Evolutionary conservation across 441 rosid genomes (phyloP), one percentile per base, ranked within the genome.

Genomic region (Aleurites moluccanus): DNA sequence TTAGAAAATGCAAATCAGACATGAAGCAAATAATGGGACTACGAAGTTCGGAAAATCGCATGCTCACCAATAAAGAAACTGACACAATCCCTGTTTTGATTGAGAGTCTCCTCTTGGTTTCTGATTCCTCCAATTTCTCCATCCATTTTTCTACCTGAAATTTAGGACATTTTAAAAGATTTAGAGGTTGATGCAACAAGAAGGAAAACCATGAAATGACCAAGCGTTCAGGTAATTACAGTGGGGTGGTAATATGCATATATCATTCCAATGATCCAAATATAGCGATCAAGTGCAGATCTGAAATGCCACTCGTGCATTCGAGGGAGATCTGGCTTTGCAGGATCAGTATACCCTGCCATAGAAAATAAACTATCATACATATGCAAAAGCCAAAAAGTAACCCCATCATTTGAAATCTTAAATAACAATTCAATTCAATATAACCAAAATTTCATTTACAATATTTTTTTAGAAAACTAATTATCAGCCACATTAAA

Each of bases 281-380:
- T 90, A 77, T 93, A 93, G 79, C 98, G 99, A 82, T 96, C 98
- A 72, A 96, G 98, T 80, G 98, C 98, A 15, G 98, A 94, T 91
- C 99, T 91, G 84, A 96, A 96, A 78, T 94, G 95, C 98, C 99
- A 96, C 79, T 94, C 99, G 63, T 96, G 94, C 81, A 96, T 66
- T 62, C 86, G 86, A 47, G 94, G 83, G 21, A 96, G 90, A 73
- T 91, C 90, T 3, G 94, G 98, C 72, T 96, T 94, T 73, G 91
- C 96, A 55, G 99, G 98, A 89, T 96, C 98, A 53, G 88, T 79
- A 85, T 96, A 96, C 18, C 98, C 99, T 96, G 89, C 79, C 83
- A 80, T 35, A 50, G 40, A 27, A 60, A 74, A 49, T 4, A 50
- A 70, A 59, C 21, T 56, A 59, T 73, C 52, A 76, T 27, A 27